Evolutionary conservation across 345 rosid genomes (phyloP).

Genomic region (Populus alba): DNA sequence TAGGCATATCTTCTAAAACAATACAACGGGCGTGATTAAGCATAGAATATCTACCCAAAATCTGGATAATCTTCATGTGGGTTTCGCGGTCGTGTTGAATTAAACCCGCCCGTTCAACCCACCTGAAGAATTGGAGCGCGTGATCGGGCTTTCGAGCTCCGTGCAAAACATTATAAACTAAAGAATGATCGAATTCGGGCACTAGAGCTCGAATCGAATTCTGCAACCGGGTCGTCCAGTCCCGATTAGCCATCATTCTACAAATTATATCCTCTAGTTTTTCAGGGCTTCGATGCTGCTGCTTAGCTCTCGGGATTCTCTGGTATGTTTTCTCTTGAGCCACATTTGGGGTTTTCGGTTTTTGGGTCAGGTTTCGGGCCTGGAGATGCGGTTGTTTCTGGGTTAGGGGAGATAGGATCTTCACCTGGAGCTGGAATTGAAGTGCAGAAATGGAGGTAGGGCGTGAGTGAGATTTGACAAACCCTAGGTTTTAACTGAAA

Average conservation of each 20-base stretch:
- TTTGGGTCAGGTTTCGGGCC: slow-evolving; percentile 2
- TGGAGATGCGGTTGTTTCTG: neutral
- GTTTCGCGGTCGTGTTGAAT: slow-evolving; percentile 69
- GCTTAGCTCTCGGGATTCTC: slow-evolving; percentile 43
- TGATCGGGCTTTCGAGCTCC: slow-evolving; percentile 68
- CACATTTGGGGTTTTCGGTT: neutral
- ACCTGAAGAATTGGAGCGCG: slow-evolving; percentile 90
- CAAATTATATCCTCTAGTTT: slow-evolving; percentile 77
- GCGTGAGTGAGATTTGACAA: slow-evolving; percentile 29
- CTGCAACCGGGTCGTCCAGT: slow-evolving; percentile 89
- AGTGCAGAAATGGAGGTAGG: slow-evolving; percentile 39
- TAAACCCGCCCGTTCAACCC: slow-evolving; percentile 87
- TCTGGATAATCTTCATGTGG: slow-evolving; percentile 73
- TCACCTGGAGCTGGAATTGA: slow-evolving; percentile 20
- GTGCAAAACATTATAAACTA: slow-evolving; percentile 78
- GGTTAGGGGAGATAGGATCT: slow-evolving; percentile 12
- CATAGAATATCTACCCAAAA: slow-evolving; percentile 65
- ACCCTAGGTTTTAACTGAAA: slow-evolving; percentile 33
- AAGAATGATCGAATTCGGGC: slow-evolving; percentile 67
- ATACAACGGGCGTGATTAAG: slow-evolving; percentile 86
- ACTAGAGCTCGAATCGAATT: slow-evolving; percentile 79
- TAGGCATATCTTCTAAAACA: slow-evolving; percentile 70
- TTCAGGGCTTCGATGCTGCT: slow-evolving; percentile 37
- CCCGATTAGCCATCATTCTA: slow-evolving; percentile 77
- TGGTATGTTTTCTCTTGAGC: slow-evolving; percentile 17